Evolutionary conservation across 1,284 basidiomycete species (phyloP).

Genomic region (Bjerkandera adusta): DNA sequence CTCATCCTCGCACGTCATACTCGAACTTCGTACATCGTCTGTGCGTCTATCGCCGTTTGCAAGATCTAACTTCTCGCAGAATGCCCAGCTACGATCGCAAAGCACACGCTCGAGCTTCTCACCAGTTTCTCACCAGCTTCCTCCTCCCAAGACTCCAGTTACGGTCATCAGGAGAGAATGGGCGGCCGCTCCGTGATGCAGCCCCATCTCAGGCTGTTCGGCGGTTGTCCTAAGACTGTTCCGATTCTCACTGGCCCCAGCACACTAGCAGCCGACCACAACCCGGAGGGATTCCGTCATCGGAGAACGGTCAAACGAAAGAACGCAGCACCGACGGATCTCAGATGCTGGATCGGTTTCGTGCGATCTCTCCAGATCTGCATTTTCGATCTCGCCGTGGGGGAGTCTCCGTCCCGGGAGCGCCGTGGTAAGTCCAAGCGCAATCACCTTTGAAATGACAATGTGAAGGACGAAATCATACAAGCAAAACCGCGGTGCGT

Average conservation of each 20-base stretch:
- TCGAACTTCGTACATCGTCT: neutral
- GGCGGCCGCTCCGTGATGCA: neutral
- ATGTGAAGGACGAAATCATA: too few species aligned
- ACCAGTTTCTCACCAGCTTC: neutral
- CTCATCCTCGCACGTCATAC: neutral
- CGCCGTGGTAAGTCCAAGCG: too few species aligned
- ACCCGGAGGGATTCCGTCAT: neutral
- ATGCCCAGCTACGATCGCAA: too few species aligned
- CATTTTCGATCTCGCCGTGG: neutral
- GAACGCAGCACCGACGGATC: conserved; percentile 6
- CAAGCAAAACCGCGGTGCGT: too few species aligned
- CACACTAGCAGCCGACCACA: neutral
- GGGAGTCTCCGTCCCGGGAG: neutral
- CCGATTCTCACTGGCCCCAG: neutral
- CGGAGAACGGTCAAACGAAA: neutral
- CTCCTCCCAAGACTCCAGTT: neutral
- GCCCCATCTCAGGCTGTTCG: neutral
- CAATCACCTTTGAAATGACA: too few species aligned
- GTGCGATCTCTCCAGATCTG: conserved; percentile 1
- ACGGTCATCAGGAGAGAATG: neutral
- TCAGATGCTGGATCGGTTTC: conserved; percentile 9
- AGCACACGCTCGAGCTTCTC: too few species aligned
- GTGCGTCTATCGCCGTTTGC: neutral
- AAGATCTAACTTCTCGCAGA: too few species aligned
- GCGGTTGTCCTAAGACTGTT: neutral